Conservation (phyloP, 169 alveolate species). For the Amoebophrya sp. region DNA sequence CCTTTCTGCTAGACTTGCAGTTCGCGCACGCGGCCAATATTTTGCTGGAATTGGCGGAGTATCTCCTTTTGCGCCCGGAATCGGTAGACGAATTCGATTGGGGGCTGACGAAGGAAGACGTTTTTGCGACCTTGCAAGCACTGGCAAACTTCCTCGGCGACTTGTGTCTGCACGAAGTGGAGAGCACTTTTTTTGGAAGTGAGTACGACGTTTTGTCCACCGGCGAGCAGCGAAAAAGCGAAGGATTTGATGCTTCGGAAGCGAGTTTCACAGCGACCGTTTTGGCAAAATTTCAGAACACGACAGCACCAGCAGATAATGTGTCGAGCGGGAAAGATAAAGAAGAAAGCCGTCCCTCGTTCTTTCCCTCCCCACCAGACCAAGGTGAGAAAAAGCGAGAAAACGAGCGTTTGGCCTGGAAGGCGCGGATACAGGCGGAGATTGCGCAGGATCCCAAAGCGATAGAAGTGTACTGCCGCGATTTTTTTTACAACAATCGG, state of each 20-base stretch:
- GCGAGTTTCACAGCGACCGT: no score
- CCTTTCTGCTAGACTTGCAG: not conserved
- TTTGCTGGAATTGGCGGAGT: not conserved
- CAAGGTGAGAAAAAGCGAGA: no score
- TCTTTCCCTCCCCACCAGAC: no score
- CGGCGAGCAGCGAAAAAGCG: no score
- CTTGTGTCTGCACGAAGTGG: not conserved
- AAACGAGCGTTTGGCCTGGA: no score
- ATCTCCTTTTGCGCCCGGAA: not conserved
- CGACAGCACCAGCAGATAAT: no score
- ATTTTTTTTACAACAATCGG: not conserved
- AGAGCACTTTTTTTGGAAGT: no score
- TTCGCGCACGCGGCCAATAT: not conserved
- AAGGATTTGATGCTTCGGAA: no score
- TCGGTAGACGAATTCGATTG: slow-evolving; percentile 10
- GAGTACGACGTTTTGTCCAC: no score
- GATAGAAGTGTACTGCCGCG: not conserved
- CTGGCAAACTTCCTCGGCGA: not conserved
- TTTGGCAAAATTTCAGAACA: no score
- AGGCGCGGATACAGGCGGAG: not conserved
- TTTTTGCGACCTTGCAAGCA: not conserved
- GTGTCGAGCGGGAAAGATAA: no score
- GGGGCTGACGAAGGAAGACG: not conserved
- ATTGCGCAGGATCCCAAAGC: not conserved
- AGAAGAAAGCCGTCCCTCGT: no score